Percentiles rank a stretch among this genome's conserved stretches.
Evolutionary conservation across 1,284 basidiomycete species (phyloP).

Genomic region (Sporisorium exsertum): DNA sequence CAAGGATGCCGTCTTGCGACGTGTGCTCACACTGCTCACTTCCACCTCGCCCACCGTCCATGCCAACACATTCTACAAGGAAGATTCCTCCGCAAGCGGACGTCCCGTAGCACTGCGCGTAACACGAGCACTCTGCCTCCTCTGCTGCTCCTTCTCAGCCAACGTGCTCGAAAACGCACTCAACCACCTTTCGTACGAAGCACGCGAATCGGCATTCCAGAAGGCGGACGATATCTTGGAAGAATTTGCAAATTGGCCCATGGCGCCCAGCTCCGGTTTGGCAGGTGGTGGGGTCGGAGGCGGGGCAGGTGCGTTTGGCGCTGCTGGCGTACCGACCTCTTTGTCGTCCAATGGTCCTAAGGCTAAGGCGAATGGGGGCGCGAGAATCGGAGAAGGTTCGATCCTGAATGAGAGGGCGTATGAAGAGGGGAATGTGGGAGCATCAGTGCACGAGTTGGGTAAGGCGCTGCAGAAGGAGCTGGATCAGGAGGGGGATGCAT

Average conservation of each 20-base stretch:
- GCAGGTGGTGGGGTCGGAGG: slow-evolving; percentile 40
- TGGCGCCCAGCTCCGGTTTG: slow-evolving; percentile 62
- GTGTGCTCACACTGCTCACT: slow-evolving; percentile 59
- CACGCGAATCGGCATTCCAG: slow-evolving; percentile 60
- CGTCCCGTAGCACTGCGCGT: slow-evolving; percentile 50
- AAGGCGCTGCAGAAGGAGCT: slow-evolving; percentile 59
- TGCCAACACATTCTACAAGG: slow-evolving; percentile 57
- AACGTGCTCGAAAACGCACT: slow-evolving; percentile 68
- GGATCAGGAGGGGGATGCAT: slow-evolving; percentile 39
- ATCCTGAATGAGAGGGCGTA: slow-evolving; percentile 31
- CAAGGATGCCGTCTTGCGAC: slow-evolving; percentile 65
- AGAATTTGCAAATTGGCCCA: slow-evolving; percentile 67
- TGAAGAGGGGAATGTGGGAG: slow-evolving; percentile 44
- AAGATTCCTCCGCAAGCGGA: slow-evolving; percentile 35
- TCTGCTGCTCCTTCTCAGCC: slow-evolving; percentile 62
- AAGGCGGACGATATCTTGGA: slow-evolving; percentile 62
- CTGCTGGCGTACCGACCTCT: slow-evolving; percentile 21
- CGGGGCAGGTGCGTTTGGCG: slow-evolving; percentile 21
- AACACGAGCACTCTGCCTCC: slow-evolving; percentile 62
- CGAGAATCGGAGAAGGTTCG: slow-evolving; percentile 46
- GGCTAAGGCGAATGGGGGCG: slow-evolving; percentile 27
- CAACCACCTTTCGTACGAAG: slow-evolving; percentile 63
- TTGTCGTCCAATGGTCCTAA: slow-evolving; percentile 24
- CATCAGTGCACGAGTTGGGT: slow-evolving; percentile 52
- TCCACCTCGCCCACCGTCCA: slow-evolving; percentile 52